phyloP scores from a whole-genome alignment of 768 basidiomycete species.

The Chalciporus pseudorubinellus region DNA sequence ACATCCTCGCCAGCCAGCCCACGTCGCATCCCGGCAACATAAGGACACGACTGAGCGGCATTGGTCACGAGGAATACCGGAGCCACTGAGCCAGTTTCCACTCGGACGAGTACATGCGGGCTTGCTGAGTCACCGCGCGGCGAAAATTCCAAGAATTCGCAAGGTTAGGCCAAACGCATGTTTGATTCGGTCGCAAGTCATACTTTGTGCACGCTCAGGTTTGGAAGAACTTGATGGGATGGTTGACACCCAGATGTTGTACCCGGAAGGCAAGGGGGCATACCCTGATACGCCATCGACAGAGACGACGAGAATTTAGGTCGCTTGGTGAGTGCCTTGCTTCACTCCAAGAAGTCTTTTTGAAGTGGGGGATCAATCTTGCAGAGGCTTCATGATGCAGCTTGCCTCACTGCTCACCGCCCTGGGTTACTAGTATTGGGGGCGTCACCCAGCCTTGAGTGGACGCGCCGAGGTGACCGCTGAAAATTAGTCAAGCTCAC shows the following conservation, averaged over 20 bases:
- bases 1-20: background rate
- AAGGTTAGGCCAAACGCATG: background rate
- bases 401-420: background rate
- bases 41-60: background rate
- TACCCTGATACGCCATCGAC: too few relatives aligned
- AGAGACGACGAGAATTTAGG: background rate
- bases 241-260: background rate
- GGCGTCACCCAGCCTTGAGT: background rate
- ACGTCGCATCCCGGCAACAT: background rate
- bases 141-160: background rate
- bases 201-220: background rate
- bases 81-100: too few relatives aligned
- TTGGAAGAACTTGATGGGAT: background rate
- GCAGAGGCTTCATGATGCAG: background rate
- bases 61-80: background rate
- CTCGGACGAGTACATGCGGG: background rate
- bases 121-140: background rate
- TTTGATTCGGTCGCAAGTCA: background rate
- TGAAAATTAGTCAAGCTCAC: background rate
- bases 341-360: background rate
- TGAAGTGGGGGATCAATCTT: background rate
- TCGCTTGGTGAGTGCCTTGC: background rate
- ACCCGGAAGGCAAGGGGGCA: background rate
- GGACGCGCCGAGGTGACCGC: background rate
- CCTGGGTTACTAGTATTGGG: too few relatives aligned